Evolutionary conservation across 805 yeast species (phyloP).

Genomic region (Candida oleophila): DNA sequence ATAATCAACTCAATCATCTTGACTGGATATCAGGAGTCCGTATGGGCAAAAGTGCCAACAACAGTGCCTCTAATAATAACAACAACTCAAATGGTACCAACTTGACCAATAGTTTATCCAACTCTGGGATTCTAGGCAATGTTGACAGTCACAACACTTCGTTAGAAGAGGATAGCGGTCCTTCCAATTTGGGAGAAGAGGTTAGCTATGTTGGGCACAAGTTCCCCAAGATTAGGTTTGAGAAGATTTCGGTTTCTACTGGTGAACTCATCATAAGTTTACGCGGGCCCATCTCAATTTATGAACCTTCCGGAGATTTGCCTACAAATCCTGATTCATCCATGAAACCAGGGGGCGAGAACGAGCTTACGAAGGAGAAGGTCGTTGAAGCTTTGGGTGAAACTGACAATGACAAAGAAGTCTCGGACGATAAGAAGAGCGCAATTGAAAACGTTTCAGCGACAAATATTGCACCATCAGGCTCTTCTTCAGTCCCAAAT

Average conservation of each 20-base stretch:
- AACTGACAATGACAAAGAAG: neutral
- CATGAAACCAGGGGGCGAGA: slow-evolving; percentile 3
- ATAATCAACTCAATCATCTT: slow-evolving; percentile 57
- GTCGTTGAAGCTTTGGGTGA: slow-evolving; percentile 2
- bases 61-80: slow-evolving; percentile 11
- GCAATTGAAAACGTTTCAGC: neutral
- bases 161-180: slow-evolving; percentile 28
- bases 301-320: neutral
- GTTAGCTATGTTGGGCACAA: slow-evolving; percentile 84
- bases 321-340: neutral
- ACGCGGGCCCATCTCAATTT: slow-evolving; percentile 51
- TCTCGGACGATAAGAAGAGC: neutral
- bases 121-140: neutral
- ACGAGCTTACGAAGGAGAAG: slow-evolving; percentile 3
- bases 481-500: too few relatives aligned
- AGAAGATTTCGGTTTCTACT: slow-evolving; percentile 82
- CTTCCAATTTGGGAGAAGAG: slow-evolving; percentile 84
- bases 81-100: slow-evolving; percentile 22
- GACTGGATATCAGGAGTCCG: slow-evolving; percentile 94
- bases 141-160: slow-evolving; percentile 1
- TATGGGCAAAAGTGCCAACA: slow-evolving; percentile 52
- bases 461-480: neutral
- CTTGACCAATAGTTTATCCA: neutral
- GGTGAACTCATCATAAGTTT: slow-evolving; percentile 78
- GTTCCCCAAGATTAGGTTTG: slow-evolving; percentile 84